phyloP scores from a whole-genome alignment of 306 rosid species.

The Prosopis cineraria region DNA sequence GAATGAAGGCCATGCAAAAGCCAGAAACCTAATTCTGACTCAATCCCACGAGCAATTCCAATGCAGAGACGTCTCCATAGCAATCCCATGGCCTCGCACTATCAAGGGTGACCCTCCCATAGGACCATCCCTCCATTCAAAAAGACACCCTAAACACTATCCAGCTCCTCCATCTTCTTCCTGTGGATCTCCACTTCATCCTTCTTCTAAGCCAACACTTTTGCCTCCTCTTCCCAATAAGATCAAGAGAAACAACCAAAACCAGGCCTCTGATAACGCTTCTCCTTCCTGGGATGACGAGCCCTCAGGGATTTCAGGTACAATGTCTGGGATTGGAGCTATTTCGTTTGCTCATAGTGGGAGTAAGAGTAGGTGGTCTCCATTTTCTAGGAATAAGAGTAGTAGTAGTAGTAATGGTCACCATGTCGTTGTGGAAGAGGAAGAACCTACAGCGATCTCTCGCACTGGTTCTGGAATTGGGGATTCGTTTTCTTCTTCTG shows the following conservation, averaged over 20 bases:
- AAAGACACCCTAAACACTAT: slow-evolving; percentile 50
- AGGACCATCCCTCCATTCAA: slow-evolving; percentile 32
- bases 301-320: background rate
- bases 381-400: background rate
- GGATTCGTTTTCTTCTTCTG: slow-evolving; percentile 49
- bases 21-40: slow-evolving; percentile 32
- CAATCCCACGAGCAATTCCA: slow-evolving; percentile 65
- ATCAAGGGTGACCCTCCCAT: slow-evolving; percentile 62
- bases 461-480: slow-evolving; percentile 37
- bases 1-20: slow-evolving; percentile 56
- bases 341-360: background rate
- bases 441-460: slow-evolving; percentile 43
- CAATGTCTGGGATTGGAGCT: background rate
- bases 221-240: slow-evolving; percentile 75
- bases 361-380: background rate
- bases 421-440: slow-evolving; percentile 29
- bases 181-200: background rate
- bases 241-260: slow-evolving; percentile 27
- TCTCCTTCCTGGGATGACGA: slow-evolving; percentile 13
- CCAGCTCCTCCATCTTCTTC: slow-evolving; percentile 12
- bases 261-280: slow-evolving; percentile 16
- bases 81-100: slow-evolving; percentile 71
- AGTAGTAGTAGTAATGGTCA: slow-evolving; percentile 37
- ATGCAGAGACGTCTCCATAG: slow-evolving; percentile 74
- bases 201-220: background rate